Evolutionary conservation across 371 early-diverging fungal species (phyloP).

Genomic region (Phascolomyces articulosus): DNA sequence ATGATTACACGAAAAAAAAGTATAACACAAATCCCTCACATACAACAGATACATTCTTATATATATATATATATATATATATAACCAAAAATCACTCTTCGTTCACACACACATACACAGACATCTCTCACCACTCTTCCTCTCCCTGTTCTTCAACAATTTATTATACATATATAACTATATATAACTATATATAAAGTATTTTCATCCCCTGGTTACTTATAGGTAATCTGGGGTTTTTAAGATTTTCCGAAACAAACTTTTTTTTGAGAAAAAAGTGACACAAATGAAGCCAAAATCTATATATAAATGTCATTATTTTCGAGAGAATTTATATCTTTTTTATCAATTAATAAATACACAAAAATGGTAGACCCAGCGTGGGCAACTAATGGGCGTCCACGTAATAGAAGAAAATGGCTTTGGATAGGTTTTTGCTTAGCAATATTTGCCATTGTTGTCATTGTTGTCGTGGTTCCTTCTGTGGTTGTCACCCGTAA

Average conservation of each 20-base stretch:
- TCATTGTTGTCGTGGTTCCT: constrained; percentile 36
- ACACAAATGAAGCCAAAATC: background rate
- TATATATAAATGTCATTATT: background rate
- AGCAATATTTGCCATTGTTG: constrained; percentile 23
- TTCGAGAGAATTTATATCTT: background rate
- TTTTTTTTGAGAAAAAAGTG: background rate
- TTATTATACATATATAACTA: too few relatives aligned
- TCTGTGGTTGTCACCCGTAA: constrained; percentile 35
- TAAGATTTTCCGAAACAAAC: background rate
- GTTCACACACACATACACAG: too few relatives aligned
- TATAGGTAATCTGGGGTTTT: background rate
- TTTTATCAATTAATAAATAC: background rate
- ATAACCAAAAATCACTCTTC: too few relatives aligned
- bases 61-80: background rate
- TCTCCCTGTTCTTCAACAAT: too few relatives aligned
- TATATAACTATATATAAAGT: too few relatives aligned
- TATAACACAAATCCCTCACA: background rate
- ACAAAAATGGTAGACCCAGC: background rate
- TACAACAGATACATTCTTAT: constrained; percentile 3
- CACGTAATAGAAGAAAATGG: background rate
- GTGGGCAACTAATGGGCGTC: background rate
- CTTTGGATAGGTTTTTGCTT: background rate
- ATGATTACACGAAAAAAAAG: background rate
- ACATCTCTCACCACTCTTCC: too few relatives aligned
- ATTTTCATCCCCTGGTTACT: background rate